Evolutionary conservation across 768 basidiomycete species (phyloP), one percentile per base, ranked within the genome.

Genomic region (Cytidiella melzeri): DNA sequence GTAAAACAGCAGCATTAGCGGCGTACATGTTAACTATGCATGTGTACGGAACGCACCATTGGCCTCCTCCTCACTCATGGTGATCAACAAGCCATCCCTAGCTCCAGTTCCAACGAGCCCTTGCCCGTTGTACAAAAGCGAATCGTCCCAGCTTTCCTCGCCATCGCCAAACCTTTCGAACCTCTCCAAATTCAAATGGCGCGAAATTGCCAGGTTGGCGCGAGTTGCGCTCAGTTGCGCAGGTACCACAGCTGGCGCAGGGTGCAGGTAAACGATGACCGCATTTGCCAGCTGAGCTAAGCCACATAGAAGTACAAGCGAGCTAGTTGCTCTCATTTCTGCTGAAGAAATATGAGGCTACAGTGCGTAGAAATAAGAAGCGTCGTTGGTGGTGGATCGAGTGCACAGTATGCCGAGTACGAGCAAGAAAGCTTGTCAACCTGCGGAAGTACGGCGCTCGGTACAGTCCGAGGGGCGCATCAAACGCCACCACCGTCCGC

Each of bases 101-200:
- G 65, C 43, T 0, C 80, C 83, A 50, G 75, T 63, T 41, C 78
- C 85, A 18, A 88, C 77, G 55, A 89, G 81, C 2, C 64, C 36
- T 39, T 73, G 60, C 50, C 42, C 57, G 12, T 58, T 46, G 30
- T 47, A 47, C 18, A 48, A 7, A 55, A 57, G 54, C 41, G 30
- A 40, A 5, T 49, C 58, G 24, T 50, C 65, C 58, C 27, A 53
- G 42, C 52, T 57, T 47, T 24, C 62, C 27, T 67, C 68, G 45
- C 67, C 61, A 51, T 70, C 69, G 45, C 56, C 65, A 24, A 80
- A 62, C 21, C 70, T 66, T 59, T 85, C 83, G 55, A 82, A 81
- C 18, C 66, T 66, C 57, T 88, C 87, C 4, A 88, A 73, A n/a
- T 82, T 80, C 10, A 89, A 74, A 62, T 89, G 85, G 46, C 75